Percentiles rank a stretch among this genome's conserved stretches.
Conservation (phyloP, 2,329 filamentous ascomycete genomes). For the Zelopaecilomyces penicillatus region DNA sequence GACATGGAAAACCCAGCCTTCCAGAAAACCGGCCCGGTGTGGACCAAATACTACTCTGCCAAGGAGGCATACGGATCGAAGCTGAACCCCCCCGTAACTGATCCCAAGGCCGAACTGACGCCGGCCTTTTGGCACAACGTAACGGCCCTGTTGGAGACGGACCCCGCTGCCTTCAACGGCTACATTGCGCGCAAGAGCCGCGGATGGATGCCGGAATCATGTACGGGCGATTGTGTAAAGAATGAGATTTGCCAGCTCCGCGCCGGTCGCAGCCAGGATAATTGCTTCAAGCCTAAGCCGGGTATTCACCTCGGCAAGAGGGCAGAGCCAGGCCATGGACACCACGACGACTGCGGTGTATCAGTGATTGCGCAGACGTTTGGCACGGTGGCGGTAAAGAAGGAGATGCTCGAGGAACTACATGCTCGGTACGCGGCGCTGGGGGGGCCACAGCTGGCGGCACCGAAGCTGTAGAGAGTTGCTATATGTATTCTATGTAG, state of each 20-base stretch:
- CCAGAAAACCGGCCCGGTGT: slow-evolving; percentile 37
- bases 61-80: slow-evolving; percentile 43
- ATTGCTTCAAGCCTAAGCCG: slow-evolving; percentile 33
- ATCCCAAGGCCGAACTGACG: slow-evolving; percentile 36
- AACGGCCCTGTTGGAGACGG: slow-evolving; percentile 37
- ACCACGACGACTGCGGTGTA: slow-evolving; percentile 21
- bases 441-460: neutral
- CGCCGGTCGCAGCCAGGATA: slow-evolving; percentile 43
- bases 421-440: slow-evolving; percentile 4
- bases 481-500: too few species aligned
- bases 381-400: slow-evolving; percentile 16
- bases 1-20: slow-evolving; percentile 39
- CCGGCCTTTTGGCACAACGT: slow-evolving; percentile 53
- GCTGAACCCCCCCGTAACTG: slow-evolving; percentile 31
- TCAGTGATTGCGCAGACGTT: slow-evolving; percentile 20
- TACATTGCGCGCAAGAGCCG: slow-evolving; percentile 41
- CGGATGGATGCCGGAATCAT: slow-evolving; percentile 33
- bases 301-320: slow-evolving; percentile 27
- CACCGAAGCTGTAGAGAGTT: too few species aligned
- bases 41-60: slow-evolving; percentile 48
- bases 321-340: slow-evolving; percentile 8
- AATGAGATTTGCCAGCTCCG: slow-evolving; percentile 44
- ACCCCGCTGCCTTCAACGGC: slow-evolving; percentile 34
- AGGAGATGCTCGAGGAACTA: slow-evolving; percentile 17
- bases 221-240: slow-evolving; percentile 33